These are phyloP conservation scores for Mallotus repandus DNA, from an alignment of 441 rosid species.

Conservation along the genomic window DNA sequence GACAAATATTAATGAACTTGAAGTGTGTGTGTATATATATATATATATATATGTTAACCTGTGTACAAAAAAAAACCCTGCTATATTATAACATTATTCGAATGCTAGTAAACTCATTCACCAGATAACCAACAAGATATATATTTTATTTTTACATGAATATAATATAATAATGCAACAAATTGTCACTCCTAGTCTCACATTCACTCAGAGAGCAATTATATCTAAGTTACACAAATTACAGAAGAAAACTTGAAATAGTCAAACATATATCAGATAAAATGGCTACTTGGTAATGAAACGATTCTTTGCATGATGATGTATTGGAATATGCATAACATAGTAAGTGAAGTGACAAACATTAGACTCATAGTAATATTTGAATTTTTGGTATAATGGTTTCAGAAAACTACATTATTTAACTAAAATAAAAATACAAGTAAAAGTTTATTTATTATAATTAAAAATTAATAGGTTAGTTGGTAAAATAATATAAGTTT, in stretches of 20 bases:
- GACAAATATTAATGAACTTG: too few relatives aligned
- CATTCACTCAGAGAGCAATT: background rate
- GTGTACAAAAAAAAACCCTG: background rate
- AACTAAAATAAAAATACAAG: too few relatives aligned
- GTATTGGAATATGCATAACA: background rate
- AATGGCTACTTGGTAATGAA: too few relatives aligned
- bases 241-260: too few relatives aligned
- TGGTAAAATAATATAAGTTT: too few relatives aligned
- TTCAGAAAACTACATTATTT: background rate
- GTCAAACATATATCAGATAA: too few relatives aligned
- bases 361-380: background rate
- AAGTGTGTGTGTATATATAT: too few relatives aligned
- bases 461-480: too few relatives aligned
- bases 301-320: background rate
- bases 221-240: too few relatives aligned
- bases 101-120: background rate
- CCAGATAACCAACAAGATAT: background rate
- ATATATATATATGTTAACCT: too few relatives aligned
- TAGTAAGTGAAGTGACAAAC: background rate
- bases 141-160: background rate
- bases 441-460: too few relatives aligned
- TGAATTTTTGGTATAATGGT: background rate
- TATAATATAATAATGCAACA: background rate
- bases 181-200: background rate
- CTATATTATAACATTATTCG: background rate